phyloP scores from a whole-genome alignment of 352 stramenopile genomes.

The Pelagophyceae sp. region DNA sequence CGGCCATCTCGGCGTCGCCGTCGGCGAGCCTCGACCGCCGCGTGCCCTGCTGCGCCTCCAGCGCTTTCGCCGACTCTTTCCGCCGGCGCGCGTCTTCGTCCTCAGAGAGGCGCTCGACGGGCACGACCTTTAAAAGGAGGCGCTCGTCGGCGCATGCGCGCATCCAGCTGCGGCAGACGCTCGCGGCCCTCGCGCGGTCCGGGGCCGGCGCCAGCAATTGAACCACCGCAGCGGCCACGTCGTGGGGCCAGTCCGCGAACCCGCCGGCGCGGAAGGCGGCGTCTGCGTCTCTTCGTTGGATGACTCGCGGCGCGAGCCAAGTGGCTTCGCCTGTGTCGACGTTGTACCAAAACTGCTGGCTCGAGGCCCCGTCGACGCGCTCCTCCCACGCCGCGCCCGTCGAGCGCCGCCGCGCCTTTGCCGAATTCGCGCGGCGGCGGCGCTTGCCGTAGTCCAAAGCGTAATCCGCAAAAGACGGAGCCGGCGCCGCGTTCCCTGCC shows the following conservation, averaged over 20 bases:
- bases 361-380: constrained; percentile 42
- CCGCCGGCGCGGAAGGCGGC: constrained; percentile 49
- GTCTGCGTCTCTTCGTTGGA: constrained; percentile 73
- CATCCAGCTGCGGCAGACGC: constrained; percentile 51
- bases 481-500: background rate
- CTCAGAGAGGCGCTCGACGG: constrained; percentile 24
- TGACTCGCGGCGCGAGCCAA: constrained; percentile 78
- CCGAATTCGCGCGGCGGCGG: constrained; percentile 29
- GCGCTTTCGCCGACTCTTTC: background rate
- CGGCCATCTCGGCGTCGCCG: background rate
- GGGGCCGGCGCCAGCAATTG: constrained; percentile 61
- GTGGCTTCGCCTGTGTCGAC: constrained; percentile 78
- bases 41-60: background rate
- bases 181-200: constrained; percentile 44
- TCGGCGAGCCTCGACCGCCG: background rate
- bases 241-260: constrained; percentile 64
- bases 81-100: background rate
- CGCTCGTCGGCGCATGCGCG: constrained; percentile 32
- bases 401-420: constrained; percentile 48
- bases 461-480: constrained; percentile 7
- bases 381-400: constrained; percentile 54
- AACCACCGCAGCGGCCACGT: constrained; percentile 66
- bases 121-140: constrained; percentile 29
- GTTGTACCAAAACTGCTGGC: constrained; percentile 81
- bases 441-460: constrained; percentile 4